Conservation (phyloP, 2,329 filamentous ascomycete genomes). For the Colletotrichum euphorbiae region DNA sequence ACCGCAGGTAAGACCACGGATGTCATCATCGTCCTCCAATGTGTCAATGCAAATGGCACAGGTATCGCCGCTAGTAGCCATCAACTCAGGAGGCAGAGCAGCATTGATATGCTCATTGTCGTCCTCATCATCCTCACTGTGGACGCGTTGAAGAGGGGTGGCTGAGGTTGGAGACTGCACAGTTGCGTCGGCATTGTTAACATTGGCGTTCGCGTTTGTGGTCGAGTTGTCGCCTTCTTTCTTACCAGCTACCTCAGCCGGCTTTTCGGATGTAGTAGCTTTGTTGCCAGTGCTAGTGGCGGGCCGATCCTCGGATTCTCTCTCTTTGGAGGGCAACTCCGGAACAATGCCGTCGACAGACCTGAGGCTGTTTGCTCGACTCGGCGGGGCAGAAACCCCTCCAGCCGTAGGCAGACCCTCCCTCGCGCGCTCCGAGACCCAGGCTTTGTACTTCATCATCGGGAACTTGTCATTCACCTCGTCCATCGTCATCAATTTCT, state of each 20-base stretch:
- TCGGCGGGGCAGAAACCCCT: slow-evolving; percentile 81
- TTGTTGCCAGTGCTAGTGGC: slow-evolving; percentile 26
- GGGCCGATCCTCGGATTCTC: slow-evolving; percentile 54
- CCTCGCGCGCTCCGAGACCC: slow-evolving; percentile 85
- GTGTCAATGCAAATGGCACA: slow-evolving; percentile 97
- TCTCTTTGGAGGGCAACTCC: slow-evolving; percentile 52
- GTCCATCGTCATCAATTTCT: slow-evolving; percentile 99
- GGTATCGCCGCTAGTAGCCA: slow-evolving; percentile 86
- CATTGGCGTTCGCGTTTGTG: neutral
- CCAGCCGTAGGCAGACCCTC: slow-evolving; percentile 87
- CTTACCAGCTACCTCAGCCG: slow-evolving; percentile 15
- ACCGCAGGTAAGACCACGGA: slow-evolving; percentile 94
- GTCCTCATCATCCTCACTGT: slow-evolving; percentile 67
- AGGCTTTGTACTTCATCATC: slow-evolving; percentile 94
- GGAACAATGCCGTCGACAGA: slow-evolving; percentile 69
- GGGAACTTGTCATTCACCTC: slow-evolving; percentile 98
- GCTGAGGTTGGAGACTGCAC: slow-evolving; percentile 39
- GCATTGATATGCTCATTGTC: slow-evolving; percentile 84
- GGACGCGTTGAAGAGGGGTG: slow-evolving; percentile 52
- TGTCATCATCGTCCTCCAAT: slow-evolving; percentile 94
- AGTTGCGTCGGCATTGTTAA: neutral
- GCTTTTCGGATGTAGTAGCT: slow-evolving; percentile 27
- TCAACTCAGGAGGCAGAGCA: slow-evolving; percentile 82
- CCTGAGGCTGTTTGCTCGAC: slow-evolving; percentile 78
- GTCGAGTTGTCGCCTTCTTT: slow-evolving; percentile 31